Evolutionary conservation across 148 eudicot genomes (phyloP).

Genomic region (Vaccinium macrocarpon): DNA sequence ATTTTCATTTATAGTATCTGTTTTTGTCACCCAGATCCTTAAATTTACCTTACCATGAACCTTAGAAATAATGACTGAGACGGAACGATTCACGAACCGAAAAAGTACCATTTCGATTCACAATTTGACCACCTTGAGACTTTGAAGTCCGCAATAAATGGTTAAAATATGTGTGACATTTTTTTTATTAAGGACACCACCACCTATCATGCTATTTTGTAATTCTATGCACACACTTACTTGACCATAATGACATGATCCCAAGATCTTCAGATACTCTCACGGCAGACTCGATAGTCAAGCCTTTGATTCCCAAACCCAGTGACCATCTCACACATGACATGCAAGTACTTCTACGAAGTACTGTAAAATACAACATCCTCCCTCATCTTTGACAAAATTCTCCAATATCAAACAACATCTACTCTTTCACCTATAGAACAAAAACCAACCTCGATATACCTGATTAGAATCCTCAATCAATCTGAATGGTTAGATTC

Average conservation of each 20-base stretch:
- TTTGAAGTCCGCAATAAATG: neutral
- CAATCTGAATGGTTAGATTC: constrained; percentile 4
- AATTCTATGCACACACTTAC: neutral
- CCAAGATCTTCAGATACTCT: neutral
- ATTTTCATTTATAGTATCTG: too few relatives aligned
- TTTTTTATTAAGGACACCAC: neutral
- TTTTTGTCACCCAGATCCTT: too few relatives aligned
- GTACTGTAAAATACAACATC: neutral
- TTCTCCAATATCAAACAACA: neutral
- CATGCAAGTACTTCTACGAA: neutral
- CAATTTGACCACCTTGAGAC: neutral
- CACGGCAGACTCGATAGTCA: neutral
- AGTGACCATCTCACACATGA: neutral
- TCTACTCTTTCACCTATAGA: neutral
- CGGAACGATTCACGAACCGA: too few relatives aligned
- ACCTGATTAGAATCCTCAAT: neutral
- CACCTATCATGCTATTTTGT: neutral
- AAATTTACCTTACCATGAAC: too few relatives aligned
- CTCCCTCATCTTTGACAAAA: neutral
- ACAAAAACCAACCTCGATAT: neutral
- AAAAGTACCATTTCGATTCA: too few relatives aligned
- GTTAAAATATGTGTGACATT: neutral
- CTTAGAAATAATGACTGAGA: too few relatives aligned
- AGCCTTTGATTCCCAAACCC: neutral
- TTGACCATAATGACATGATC: neutral